Conservation (phyloP, 2,329 filamentous ascomycete genomes). For the Hypoxylon sp. region DNA sequence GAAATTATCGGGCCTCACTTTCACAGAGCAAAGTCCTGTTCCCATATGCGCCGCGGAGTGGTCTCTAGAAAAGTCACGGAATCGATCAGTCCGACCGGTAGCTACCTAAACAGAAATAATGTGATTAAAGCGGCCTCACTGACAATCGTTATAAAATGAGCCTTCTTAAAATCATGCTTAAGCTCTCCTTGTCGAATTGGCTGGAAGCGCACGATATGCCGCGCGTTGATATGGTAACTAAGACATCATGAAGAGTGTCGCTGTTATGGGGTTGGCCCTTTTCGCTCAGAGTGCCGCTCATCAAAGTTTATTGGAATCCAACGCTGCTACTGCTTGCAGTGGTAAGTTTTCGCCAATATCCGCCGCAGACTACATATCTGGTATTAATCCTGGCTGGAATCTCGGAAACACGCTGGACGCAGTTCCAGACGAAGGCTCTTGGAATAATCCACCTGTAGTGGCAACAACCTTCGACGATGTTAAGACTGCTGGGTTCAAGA, state of each 20-base stretch:
- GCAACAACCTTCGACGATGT: background rate
- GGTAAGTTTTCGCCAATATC: conserved; percentile 62
- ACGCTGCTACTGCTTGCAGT: conserved; percentile 51
- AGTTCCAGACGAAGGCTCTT: conserved; percentile 68
- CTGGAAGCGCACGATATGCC: background rate
- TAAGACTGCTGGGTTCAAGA: conserved; percentile 2
- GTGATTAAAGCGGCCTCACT: background rate
- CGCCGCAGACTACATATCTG: conserved; percentile 62
- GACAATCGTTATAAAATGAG: background rate
- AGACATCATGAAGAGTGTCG: background rate
- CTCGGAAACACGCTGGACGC: conserved; percentile 73
- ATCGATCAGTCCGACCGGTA: background rate
- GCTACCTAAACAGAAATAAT: background rate
- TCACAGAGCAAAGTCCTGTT: background rate
- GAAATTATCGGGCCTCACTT: background rate
- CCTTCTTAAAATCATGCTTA: background rate
- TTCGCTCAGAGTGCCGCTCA: background rate
- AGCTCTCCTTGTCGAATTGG: background rate
- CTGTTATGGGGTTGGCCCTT: background rate
- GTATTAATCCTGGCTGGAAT: conserved; percentile 72
- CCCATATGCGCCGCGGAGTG: background rate
- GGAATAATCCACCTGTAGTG: conserved; percentile 71
- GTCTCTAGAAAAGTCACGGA: background rate
- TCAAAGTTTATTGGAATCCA: background rate
- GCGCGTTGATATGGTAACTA: background rate